Base-by-base conservation (phyloP, 1,284 basidiomycete species). In the Tylopilus orsonianus region DNA sequence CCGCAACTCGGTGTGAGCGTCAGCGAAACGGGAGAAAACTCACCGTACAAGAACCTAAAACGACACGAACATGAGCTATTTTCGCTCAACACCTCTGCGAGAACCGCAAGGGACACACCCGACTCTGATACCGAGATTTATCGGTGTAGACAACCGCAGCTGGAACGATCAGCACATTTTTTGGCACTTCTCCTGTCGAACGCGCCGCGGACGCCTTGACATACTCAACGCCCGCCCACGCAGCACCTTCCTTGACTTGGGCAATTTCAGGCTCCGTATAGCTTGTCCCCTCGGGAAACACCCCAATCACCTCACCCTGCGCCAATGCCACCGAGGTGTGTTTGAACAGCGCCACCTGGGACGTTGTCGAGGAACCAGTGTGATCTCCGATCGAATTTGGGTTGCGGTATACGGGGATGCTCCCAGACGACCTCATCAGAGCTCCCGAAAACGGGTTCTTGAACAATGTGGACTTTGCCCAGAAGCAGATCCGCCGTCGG, bases 221-320 rank as follows among this genome's bases (percentile, higher is more conserved):
- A 67, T 83, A 90, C 63, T 91, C 88, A 42, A 92, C 77, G 3
- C 85, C 87, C n/a, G 84, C 80, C 82, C 88, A 89, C 4, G 81
- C 80, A 0, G 81, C 80, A 2, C 89, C 89, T 51, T 88, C 82
- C 68, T 90, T 81, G 40, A 90, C 71, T 34, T 83, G 80, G 34
- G 82, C 75, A 47, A 91, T 79, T 10, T 75, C 71, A 2, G 86
- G 83, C 52, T 84, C 78, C 1, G 86, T 88, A 51, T 78, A 78
- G 49, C 73, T 75, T 33, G 75, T 76, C 9, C 87, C 88, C 58
- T 92, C 88, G 0, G 87, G 87, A 59, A 92, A 92, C 7, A 92
- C 77, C 1, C 83, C 87, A 14, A 93, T 77, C 8, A 80, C 80
- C 48, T 82, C 76, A 7, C 77, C 78, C 4, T 62, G 60, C 13